Conservation (phyloP, 768 basidiomycete species). For the Lactarius quietus region DNA sequence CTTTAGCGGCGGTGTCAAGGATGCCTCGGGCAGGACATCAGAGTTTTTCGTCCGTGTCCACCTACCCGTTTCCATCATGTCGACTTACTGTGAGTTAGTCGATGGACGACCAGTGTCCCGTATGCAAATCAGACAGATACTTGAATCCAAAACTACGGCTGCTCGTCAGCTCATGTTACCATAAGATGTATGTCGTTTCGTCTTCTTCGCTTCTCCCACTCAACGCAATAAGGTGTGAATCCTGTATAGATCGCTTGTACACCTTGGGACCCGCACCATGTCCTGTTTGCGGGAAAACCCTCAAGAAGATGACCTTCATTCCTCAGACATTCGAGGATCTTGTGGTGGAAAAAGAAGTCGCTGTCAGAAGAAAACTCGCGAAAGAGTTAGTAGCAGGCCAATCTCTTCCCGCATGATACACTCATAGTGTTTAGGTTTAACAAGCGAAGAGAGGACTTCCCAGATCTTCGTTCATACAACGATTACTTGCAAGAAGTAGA, state of each 20-base stretch:
- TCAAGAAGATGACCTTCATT: constrained; percentile 91
- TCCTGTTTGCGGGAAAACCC: constrained; percentile 83
- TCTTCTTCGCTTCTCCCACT: background rate
- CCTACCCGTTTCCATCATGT: constrained; percentile 1
- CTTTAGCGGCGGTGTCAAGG: constrained; percentile 83
- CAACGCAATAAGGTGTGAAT: constrained; percentile 74
- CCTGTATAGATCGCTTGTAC: constrained; percentile 95
- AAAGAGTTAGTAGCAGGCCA: constrained; percentile 62
- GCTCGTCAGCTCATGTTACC: constrained; percentile 94
- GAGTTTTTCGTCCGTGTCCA: constrained; percentile 68
- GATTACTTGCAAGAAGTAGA: constrained; percentile 97
- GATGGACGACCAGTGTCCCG: constrained; percentile 93
- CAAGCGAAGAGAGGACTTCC: constrained; percentile 88
- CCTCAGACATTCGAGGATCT: constrained; percentile 95
- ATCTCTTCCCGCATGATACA: background rate
- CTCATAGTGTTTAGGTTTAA: constrained; percentile 65
- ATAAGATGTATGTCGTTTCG: constrained; percentile 76
- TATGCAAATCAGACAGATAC: constrained; percentile 96
- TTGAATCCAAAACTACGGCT: constrained; percentile 91
- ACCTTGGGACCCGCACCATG: constrained; percentile 95
- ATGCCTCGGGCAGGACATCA: constrained; percentile 74
- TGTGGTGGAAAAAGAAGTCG: constrained; percentile 90
- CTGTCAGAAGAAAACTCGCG: constrained; percentile 78
- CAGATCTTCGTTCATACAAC: constrained; percentile 75
- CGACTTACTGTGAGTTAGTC: constrained; percentile 42